Percentiles rank a stretch among this genome's conserved stretches.
Conservation (phyloP, 2,329 filamentous ascomycete genomes). For the Fusarium sacchari region DNA sequence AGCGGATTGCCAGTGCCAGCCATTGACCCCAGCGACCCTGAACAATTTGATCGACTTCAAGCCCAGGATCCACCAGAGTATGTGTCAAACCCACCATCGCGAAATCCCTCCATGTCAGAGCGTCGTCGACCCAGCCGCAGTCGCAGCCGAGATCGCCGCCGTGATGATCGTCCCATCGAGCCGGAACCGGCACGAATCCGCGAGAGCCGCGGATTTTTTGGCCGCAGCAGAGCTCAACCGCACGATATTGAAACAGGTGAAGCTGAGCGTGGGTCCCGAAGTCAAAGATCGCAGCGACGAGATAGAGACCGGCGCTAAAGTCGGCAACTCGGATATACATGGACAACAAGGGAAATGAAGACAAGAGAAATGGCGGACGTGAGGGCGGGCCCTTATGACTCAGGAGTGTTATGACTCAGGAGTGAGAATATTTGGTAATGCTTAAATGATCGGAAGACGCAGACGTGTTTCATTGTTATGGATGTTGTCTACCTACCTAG, state of each 20-base stretch:
- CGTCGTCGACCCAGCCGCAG: conserved; percentile 30
- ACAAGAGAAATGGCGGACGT: background rate
- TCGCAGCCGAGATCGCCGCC: conserved; percentile 23
- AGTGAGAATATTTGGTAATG: background rate
- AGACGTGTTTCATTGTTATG: conserved; percentile 27
- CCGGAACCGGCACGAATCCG: conserved; percentile 45
- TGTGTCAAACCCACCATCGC: conserved; percentile 42
- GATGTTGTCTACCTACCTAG: too few species aligned
- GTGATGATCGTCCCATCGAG: conserved; percentile 33
- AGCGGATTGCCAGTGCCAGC: conserved; percentile 59
- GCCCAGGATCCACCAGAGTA: conserved; percentile 44
- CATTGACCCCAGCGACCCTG: conserved; percentile 63
- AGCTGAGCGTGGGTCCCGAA: conserved; percentile 19
- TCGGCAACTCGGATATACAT: conserved; percentile 30
- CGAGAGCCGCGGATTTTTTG: conserved; percentile 43
- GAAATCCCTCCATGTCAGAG: conserved; percentile 38
- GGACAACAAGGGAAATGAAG: background rate
- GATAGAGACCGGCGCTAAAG: conserved; percentile 36
- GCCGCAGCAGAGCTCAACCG: conserved; percentile 43
- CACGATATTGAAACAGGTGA: conserved; percentile 47
- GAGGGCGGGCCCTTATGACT: conserved; percentile 34
- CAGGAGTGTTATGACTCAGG: conserved; percentile 21
- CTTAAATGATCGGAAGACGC: conserved; percentile 9
- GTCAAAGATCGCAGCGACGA: conserved; percentile 35
- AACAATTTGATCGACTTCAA: conserved; percentile 58